Evolutionary conservation across 495 filamentous ascomycete genomes (phyloP).

Genomic region (Staphylotrichum tortipilum): DNA sequence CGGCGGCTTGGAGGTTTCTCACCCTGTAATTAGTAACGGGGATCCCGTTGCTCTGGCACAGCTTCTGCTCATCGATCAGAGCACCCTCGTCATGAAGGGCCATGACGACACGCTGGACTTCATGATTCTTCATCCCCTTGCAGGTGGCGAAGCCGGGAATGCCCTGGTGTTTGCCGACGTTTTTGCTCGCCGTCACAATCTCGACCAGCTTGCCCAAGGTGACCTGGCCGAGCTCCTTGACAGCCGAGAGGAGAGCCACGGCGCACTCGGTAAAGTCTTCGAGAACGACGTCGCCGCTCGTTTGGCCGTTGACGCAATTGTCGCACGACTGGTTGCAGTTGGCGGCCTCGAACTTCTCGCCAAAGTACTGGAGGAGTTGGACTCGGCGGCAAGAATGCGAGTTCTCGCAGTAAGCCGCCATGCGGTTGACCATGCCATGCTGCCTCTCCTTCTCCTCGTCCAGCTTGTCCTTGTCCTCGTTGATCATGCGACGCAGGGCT

Average conservation of each 20-base stretch:
- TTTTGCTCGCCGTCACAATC: conserved; percentile 36
- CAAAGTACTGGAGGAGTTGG: conserved; percentile 87
- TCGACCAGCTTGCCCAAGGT: conserved; percentile 47
- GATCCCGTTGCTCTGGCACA: conserved; percentile 25
- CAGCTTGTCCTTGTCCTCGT: conserved; percentile 56
- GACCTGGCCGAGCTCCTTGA: conserved; percentile 45
- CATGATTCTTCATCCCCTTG: conserved; percentile 36
- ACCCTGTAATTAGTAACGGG: conserved; percentile 34
- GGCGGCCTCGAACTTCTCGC: conserved; percentile 63
- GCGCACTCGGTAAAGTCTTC: conserved; percentile 74
- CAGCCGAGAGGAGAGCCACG: conserved; percentile 53
- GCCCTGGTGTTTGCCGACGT: conserved; percentile 24
- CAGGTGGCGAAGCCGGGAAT: conserved; percentile 32
- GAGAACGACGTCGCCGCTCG: conserved; percentile 48
- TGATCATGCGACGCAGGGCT: conserved; percentile 63
- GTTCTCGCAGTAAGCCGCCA: conserved; percentile 85
- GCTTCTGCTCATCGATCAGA: conserved; percentile 41
- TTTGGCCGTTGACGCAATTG: conserved; percentile 66
- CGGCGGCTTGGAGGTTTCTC: conserved; percentile 1
- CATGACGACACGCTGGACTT: conserved; percentile 42
- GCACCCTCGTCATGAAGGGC: conserved; percentile 32
- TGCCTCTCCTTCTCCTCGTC: conserved; percentile 57
- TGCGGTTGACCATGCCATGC: conserved; percentile 69
- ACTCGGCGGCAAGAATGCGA: conserved; percentile 73
- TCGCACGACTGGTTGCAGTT: conserved; percentile 58